phyloP scores from a whole-genome alignment of 2,329 filamentous ascomycete species.

The Calonectria naviculata region DNA sequence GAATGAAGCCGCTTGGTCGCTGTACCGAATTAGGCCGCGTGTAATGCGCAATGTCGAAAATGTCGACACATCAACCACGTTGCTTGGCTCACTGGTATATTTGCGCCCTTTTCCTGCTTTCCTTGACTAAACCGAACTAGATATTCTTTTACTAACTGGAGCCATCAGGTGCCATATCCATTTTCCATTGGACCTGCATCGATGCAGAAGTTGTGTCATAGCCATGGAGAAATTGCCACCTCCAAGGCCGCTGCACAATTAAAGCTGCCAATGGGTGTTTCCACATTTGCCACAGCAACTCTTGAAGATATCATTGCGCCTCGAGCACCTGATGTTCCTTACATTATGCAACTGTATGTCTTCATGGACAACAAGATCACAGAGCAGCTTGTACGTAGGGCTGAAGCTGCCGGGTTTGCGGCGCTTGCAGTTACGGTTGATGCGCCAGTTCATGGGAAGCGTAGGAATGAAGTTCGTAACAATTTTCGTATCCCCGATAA shows the following conservation, averaged over 20 bases:
- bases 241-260: conserved; percentile 17
- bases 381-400: conserved; percentile 13
- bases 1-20: conserved; percentile 19
- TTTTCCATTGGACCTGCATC: conserved; percentile 21
- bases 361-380: conserved; percentile 13
- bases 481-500: conserved; percentile 14
- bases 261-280: conserved; percentile 9
- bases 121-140: too few relatives aligned
- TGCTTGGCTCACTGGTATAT: conserved; percentile 6
- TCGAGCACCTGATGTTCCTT: background rate
- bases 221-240: conserved; percentile 15
- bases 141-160: background rate
- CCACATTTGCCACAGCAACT: conserved; percentile 17
- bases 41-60: conserved; percentile 20
- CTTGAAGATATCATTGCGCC: conserved; percentile 15
- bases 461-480: conserved; percentile 21
- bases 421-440: conserved; percentile 16
- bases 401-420: conserved; percentile 6
- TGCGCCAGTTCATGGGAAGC: conserved; percentile 18
- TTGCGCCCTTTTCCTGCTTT: background rate
- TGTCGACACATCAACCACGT: conserved; percentile 9
- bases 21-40: conserved; percentile 10
- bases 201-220: conserved; percentile 20
- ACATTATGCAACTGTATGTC: conserved; percentile 18
- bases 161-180: background rate